Evolutionary conservation across 129 eudicot species (phyloP).

Genomic region (Erigeron canadensis): DNA sequence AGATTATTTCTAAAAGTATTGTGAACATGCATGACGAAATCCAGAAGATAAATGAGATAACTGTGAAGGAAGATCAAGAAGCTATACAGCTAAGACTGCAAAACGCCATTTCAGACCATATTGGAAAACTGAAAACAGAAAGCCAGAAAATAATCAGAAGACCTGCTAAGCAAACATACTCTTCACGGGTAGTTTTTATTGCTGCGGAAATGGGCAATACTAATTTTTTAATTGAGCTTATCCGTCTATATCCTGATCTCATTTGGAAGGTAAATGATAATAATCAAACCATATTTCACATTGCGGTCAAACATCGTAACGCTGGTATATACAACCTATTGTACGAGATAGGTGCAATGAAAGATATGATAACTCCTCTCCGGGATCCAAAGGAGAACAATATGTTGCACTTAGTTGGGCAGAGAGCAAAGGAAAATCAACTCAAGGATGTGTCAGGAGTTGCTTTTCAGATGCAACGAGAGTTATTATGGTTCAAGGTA

Average conservation of each 20-base stretch:
- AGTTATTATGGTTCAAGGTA: neutral
- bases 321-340: slow-evolving; percentile 20
- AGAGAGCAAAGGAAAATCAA: slow-evolving; percentile 22
- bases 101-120: neutral
- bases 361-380: slow-evolving; percentile 17
- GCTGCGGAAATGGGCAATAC: slow-evolving; percentile 26
- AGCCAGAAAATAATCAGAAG: neutral
- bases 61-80: neutral
- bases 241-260: too few relatives aligned
- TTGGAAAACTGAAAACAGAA: neutral
- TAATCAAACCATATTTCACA: neutral
- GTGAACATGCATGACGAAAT: slow-evolving; percentile 8
- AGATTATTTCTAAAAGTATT: neutral
- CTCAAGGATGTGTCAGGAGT: neutral
- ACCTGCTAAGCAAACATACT: neutral
- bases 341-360: slow-evolving; percentile 18
- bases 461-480: neutral
- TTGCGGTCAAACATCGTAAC: slow-evolving; percentile 16
- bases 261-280: slow-evolving; percentile 23
- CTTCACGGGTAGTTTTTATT: slow-evolving; percentile 33
- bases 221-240: neutral
- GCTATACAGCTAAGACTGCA: neutral
- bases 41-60: neutral
- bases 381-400: slow-evolving; percentile 2
- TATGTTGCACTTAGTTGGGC: slow-evolving; percentile 33